Conservation (phyloP, 2,329 filamentous ascomycete species). For the Colletotrichum spaethianum region DNA sequence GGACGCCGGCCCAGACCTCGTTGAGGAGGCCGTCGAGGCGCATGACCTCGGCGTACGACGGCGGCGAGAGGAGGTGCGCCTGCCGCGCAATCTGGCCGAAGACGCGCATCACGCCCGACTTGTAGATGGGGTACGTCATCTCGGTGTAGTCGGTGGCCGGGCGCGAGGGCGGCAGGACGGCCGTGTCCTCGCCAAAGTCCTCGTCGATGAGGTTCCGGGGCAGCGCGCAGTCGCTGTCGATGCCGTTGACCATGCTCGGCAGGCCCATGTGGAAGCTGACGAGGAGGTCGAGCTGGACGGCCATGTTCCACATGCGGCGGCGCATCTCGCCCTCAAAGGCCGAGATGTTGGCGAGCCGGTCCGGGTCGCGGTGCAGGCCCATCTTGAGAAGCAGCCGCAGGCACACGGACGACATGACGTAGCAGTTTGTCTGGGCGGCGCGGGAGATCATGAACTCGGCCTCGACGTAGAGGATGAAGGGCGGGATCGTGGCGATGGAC, state of each 20-base stretch:
- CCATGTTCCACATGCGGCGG: conserved; percentile 67
- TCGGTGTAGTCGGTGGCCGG: conserved; percentile 72
- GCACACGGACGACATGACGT: conserved; percentile 64
- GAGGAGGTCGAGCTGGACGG: conserved; percentile 72
- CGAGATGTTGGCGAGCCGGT: conserved; percentile 64
- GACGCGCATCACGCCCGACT: conserved; percentile 61
- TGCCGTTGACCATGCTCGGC: conserved; percentile 74
- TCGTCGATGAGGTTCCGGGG: conserved; percentile 76
- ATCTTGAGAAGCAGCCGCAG: conserved; percentile 71
- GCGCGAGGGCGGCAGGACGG: conserved; percentile 68
- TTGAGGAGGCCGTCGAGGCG: conserved; percentile 62
- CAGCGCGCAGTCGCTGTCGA: conserved; percentile 73
- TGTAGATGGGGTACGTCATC: conserved; percentile 68
- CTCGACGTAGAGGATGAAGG: conserved; percentile 67
- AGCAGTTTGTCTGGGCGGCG: conserved; percentile 67
- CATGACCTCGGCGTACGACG: conserved; percentile 65
- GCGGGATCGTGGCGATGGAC: conserved; percentile 62
- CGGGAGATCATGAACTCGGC: conserved; percentile 67
- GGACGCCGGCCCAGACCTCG: conserved; percentile 61
- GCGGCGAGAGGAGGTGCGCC: conserved; percentile 63
- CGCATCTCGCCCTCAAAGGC: conserved; percentile 69
- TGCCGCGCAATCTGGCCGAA: conserved; percentile 66
- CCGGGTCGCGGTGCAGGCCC: conserved; percentile 71
- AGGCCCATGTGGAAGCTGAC: conserved; percentile 78
- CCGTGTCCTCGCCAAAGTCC: conserved; percentile 72